phyloP scores from a whole-genome alignment of 2,329 filamentous ascomycete species.

The Macrophomina pseudophaseolina region DNA sequence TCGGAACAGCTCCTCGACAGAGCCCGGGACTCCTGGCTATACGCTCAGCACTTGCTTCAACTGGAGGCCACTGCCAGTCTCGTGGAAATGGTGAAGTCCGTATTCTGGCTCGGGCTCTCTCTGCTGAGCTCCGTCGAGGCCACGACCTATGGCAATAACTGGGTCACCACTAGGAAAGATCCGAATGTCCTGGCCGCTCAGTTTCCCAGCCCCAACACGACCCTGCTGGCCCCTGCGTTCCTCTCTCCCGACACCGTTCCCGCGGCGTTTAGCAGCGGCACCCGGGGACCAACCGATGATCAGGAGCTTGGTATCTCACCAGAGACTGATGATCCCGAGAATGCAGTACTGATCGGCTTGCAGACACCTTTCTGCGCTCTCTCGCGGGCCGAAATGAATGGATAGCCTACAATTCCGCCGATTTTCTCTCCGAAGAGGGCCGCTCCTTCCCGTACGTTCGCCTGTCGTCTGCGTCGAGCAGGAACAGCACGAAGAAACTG shows the following conservation, averaged over 20 bases:
- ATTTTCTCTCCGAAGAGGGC: conserved; percentile 42
- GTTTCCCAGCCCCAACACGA: conserved; percentile 40
- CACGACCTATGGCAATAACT: conserved; percentile 39
- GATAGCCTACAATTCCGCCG: conserved; percentile 36
- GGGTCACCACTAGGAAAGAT: conserved; percentile 36
- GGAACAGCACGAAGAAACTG: conserved; percentile 36
- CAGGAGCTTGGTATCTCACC: conserved; percentile 31
- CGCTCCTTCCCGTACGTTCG: conserved; percentile 40
- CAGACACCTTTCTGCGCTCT: conserved; percentile 35
- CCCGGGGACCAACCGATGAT: conserved; percentile 40
- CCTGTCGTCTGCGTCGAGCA: conserved; percentile 31
- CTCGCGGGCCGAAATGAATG: conserved; percentile 42
- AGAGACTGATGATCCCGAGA: not conserved
- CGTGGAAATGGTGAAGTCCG: not conserved
- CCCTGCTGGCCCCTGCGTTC: conserved; percentile 41
- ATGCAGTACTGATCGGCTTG: not conserved
- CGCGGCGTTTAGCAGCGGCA: conserved; percentile 38
- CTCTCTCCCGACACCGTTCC: conserved; percentile 35
- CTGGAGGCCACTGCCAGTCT: not conserved
- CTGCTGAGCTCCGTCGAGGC: not conserved
- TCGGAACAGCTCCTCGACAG: not conserved
- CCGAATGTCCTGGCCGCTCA: conserved; percentile 40
- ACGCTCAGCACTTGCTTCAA: not conserved
- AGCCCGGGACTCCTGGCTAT: not conserved
- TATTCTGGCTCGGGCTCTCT: not conserved